Percentiles rank a stretch among this genome's conserved stretches.
Evolutionary conservation across 352 stramenopile species (phyloP).

Genomic region (Pythium phragmitis): DNA sequence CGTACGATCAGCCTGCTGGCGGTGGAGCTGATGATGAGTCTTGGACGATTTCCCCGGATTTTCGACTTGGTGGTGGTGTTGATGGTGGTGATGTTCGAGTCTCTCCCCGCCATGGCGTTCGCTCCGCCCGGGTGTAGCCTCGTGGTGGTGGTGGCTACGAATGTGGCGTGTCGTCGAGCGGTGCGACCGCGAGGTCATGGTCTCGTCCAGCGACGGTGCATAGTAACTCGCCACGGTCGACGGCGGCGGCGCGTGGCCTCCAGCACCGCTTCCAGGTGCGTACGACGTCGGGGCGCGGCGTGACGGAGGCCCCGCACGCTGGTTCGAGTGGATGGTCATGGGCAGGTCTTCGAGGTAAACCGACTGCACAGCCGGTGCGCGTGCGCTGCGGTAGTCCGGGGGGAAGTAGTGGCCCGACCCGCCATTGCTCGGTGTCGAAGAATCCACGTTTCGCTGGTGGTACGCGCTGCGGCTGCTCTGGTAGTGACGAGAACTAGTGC

Average conservation of each 20-base stretch:
- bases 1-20: background rate
- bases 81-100: constrained; percentile 5
- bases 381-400: constrained; percentile 18
- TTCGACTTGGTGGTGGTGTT: background rate
- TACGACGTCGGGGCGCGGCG: constrained; percentile 9
- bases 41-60: background rate
- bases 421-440: constrained; percentile 23
- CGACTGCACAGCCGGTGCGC: constrained; percentile 21
- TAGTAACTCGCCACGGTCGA: constrained; percentile 23
- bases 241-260: background rate
- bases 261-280: constrained; percentile 3
- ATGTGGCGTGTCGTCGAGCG: constrained; percentile 7
- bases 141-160: constrained; percentile 10
- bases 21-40: constrained; percentile 1
- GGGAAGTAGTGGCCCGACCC: constrained; percentile 17
- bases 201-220: constrained; percentile 19
- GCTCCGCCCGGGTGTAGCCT: constrained; percentile 9
- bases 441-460: constrained; percentile 23
- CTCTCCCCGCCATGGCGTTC: constrained; percentile 16
- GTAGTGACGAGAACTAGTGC: constrained; percentile 22
- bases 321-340: constrained; percentile 12
- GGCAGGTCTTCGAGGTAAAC: constrained; percentile 29
- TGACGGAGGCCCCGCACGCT: constrained; percentile 7
- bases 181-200: background rate
- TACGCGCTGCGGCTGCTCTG: constrained; percentile 29